Evolutionary conservation across 768 basidiomycete species (phyloP).

Genomic region (Leccinum disarticulatum): DNA sequence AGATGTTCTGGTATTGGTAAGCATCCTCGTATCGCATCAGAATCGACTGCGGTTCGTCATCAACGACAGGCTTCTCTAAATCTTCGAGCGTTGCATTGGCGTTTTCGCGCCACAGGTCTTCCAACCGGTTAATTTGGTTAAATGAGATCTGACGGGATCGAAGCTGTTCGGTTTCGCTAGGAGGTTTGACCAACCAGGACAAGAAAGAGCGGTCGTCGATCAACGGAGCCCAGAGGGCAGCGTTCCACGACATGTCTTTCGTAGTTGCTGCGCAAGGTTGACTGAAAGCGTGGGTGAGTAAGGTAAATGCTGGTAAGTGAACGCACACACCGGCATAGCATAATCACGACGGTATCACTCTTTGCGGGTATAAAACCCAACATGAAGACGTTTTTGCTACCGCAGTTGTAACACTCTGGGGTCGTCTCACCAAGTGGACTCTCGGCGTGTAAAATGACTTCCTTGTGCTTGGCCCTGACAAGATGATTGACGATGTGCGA

Average conservation of each 20-base stretch:
- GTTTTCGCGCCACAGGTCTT: constrained; percentile 98
- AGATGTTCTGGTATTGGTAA: constrained; percentile 99
- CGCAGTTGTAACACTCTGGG: constrained; percentile 99
- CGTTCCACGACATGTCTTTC: constrained; percentile 99
- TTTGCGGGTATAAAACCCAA: constrained; percentile 99
- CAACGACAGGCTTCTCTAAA: constrained; percentile 94
- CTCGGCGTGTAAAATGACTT: constrained; percentile 94
- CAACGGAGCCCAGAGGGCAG: constrained; percentile 94
- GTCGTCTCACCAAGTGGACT: constrained; percentile 95
- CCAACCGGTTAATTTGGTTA: constrained; percentile 93
- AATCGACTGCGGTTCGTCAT: constrained; percentile 95
- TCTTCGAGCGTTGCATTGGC: constrained; percentile 93
- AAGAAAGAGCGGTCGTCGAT: constrained; percentile 98
- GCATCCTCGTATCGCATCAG: constrained; percentile 94
- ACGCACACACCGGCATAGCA: constrained; percentile 81
- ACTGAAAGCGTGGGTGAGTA: constrained; percentile 38
- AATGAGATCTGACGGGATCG: constrained; percentile 97
- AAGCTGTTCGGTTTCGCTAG: constrained; percentile 93
- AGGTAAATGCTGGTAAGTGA: neutral
- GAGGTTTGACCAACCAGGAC: constrained; percentile 98
- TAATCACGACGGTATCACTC: constrained; percentile 96
- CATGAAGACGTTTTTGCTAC: constrained; percentile 99
- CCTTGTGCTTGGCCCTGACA: constrained; percentile 98
- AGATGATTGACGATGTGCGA: constrained; percentile 99
- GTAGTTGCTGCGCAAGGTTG: constrained; percentile 98